Evolutionary conservation across 1,284 basidiomycete genomes (phyloP).

Genomic region (Coniferiporia sulphurascens): DNA sequence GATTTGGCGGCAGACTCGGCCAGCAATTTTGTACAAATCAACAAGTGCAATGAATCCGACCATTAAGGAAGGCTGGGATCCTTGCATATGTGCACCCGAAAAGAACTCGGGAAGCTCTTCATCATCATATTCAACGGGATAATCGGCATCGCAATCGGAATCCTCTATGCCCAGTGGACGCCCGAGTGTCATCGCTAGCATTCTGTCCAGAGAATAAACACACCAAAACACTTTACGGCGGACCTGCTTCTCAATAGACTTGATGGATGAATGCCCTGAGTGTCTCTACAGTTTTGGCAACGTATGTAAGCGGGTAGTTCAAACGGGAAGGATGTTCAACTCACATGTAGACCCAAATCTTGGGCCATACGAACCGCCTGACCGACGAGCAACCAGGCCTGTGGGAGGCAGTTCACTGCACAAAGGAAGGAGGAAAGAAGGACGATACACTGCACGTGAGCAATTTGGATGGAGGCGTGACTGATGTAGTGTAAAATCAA

Average conservation of each 20-base stretch:
- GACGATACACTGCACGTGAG: constrained; percentile 85
- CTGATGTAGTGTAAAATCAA: constrained; percentile 87
- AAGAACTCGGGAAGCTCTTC: constrained; percentile 70
- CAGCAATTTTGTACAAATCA: constrained; percentile 77
- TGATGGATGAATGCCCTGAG: constrained; percentile 63
- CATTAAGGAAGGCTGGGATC: constrained; percentile 66
- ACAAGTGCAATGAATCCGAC: constrained; percentile 72
- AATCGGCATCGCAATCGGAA: constrained; percentile 76
- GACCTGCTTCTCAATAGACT: constrained; percentile 80
- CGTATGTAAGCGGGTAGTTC: constrained; percentile 14
- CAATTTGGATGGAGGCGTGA: constrained; percentile 71
- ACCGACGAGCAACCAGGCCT: constrained; percentile 85
- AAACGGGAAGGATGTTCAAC: constrained; percentile 28
- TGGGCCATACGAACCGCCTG: constrained; percentile 84
- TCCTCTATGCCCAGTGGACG: constrained; percentile 78
- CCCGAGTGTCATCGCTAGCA: constrained; percentile 83
- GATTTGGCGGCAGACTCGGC: constrained; percentile 75
- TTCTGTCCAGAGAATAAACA: constrained; percentile 82
- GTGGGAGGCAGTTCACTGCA: constrained; percentile 84
- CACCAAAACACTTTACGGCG: constrained; percentile 89
- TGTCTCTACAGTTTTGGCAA: constrained; percentile 55
- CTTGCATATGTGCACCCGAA: constrained; percentile 49
- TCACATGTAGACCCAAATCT: constrained; percentile 84
- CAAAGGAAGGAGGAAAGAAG: constrained; percentile 86
- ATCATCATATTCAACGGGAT: constrained; percentile 79